Base-by-base conservation (phyloP, 768 basidiomycete species). In the Tricholoma hemisulphureum region DNA sequence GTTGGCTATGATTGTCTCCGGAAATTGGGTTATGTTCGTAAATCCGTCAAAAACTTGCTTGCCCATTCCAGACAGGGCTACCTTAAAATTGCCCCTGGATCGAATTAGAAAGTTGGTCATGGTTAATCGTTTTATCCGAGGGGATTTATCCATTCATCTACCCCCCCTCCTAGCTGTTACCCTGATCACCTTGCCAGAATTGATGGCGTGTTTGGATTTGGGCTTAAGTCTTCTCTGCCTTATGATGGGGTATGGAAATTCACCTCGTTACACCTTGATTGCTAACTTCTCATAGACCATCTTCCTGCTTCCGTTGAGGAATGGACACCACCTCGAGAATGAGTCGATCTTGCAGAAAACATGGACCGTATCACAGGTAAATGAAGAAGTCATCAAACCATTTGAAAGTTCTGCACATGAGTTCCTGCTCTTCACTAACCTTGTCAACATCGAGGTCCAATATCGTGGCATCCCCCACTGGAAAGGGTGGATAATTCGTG, bases 11-110 rank as follows among this genome's bases (percentile, higher is more conserved):
- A 62, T 75, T 32, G 61, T 76, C n/a, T 75, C 74, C 1, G 69
- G 71, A 32, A 53, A 61, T 6, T 35, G 59, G 18, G 69, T 73
- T 2, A 53, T 75, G 7, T 79, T 83, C 51, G 58, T 84, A 16
- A 77, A 83, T 63, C 83, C 83, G 0, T 75, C 77, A 2, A 75
- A 76, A 50, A 61, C 58, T 11, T 72, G 77, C 62, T 69, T 83
- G 10, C 78, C 80, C 2, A 61, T 73, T 21, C 57, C 53, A 16
- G 67, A 67, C 20, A 62, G 68, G 34, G 73, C 75, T 1, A 69
- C 23, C 7, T 11, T 77, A 0, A 61, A 61, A 11, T 31, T 77
- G 14, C 66, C 74, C 2, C 63, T 83, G 31, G 59, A 65, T 9
- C 58, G 66, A 14, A 71, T 80, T 11, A 69, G 71, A 67, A 66